These are phyloP conservation scores for Zasmidium citrigriseum DNA, from an alignment of 2,329 filamentous ascomycete species.

Conservation along the genomic window DNA sequence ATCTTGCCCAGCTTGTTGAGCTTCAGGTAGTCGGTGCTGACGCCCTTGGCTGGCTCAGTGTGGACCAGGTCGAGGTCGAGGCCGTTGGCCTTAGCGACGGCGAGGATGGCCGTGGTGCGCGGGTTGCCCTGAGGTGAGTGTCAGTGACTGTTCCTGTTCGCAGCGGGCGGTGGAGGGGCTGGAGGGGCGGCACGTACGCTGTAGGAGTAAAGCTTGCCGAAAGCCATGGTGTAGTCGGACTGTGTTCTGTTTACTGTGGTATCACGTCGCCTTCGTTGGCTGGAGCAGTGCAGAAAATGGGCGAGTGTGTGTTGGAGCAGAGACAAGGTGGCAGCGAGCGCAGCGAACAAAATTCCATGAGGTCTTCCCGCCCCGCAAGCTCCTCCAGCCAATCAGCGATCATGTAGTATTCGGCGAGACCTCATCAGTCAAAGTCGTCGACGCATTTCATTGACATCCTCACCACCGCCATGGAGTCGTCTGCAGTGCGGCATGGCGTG, in stretches of 20 bases:
- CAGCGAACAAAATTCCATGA: neutral
- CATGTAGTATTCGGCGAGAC: no score
- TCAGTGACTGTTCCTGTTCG: constrained; percentile 10
- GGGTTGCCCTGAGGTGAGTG: constrained; percentile 68
- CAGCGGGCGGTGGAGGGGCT: constrained; percentile 11
- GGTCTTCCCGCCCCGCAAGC: neutral
- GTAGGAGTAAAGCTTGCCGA: constrained; percentile 95
- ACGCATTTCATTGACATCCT: neutral
- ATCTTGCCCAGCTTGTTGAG: constrained; percentile 87
- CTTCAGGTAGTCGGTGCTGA: constrained; percentile 77
- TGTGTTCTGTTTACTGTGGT: constrained; percentile 13
- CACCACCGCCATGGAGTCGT: constrained; percentile 30
- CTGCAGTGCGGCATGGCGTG: constrained; percentile 31
- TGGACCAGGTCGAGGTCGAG: constrained; percentile 86
- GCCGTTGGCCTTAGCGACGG: constrained; percentile 96
- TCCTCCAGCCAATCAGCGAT: constrained; percentile 3
- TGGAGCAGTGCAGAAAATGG: constrained; percentile 7
- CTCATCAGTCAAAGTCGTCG: no score
- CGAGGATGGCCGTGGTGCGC: constrained; percentile 84
- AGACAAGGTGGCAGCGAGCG: constrained; percentile 2
- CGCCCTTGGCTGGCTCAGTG: constrained; percentile 64
- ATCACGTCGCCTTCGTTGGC: constrained; percentile 36
- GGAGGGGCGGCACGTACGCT: constrained; percentile 57
- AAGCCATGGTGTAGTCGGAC: constrained; percentile 47
- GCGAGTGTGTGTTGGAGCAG: constrained; percentile 12